Conservation (phyloP, 371 early-diverging fungal species). For the Mucor sp. region DNA sequence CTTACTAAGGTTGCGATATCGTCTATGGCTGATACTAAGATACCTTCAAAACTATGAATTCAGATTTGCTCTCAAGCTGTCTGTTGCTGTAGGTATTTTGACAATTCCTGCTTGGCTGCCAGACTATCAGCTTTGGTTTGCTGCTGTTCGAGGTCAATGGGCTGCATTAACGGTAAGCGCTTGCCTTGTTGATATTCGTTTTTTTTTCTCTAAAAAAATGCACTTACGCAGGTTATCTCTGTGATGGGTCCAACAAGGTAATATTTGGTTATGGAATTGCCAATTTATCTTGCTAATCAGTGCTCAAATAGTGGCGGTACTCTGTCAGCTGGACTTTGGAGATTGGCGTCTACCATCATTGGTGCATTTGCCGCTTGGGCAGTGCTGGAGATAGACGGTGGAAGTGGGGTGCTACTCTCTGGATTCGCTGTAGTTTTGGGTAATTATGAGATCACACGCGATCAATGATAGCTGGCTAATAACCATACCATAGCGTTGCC, state of each 20-base stretch:
- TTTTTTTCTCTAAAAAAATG: background rate
- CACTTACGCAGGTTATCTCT: slow-evolving; percentile 29
- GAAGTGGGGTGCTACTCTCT: slow-evolving; percentile 45
- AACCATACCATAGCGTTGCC: slow-evolving; percentile 35
- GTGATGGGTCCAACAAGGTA: slow-evolving; percentile 58
- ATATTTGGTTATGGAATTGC: background rate
- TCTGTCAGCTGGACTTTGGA: slow-evolving; percentile 46
- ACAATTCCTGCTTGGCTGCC: slow-evolving; percentile 51
- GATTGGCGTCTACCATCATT: slow-evolving; percentile 51
- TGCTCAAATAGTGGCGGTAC: slow-evolving; percentile 45
- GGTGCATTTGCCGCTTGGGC: slow-evolving; percentile 53
- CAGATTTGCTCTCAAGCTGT: slow-evolving; percentile 60
- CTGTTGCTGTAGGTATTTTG: slow-evolving; percentile 39
- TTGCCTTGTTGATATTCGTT: background rate
- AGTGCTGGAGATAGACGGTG: slow-evolving; percentile 44
- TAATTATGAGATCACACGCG: slow-evolving; percentile 14
- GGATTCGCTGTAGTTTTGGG: slow-evolving; percentile 53
- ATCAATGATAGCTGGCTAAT: background rate
- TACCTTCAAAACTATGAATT: slow-evolving; percentile 50
- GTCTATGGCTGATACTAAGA: slow-evolving; percentile 43
- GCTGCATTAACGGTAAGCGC: slow-evolving; percentile 43
- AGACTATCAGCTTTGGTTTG: slow-evolving; percentile 34
- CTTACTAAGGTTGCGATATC: slow-evolving; percentile 39
- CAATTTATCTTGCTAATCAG: background rate
- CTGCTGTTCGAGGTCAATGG: slow-evolving; percentile 57